phyloP scores from a whole-genome alignment of 805 yeast genomes.

The Candida orba region DNA sequence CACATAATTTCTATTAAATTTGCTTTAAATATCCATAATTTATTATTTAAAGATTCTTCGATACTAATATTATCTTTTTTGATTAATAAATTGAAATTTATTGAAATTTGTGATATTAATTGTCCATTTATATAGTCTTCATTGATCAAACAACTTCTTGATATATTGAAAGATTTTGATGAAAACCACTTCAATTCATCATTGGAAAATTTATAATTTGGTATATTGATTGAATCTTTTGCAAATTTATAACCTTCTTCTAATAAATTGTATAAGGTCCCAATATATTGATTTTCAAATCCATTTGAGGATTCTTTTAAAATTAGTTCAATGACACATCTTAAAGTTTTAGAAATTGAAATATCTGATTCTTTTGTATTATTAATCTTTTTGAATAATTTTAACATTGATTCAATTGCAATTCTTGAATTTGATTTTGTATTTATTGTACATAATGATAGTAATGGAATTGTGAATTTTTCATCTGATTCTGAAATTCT shows the following conservation, averaged over 20 bases:
- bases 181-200: conserved; percentile 37
- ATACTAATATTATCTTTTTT: conserved; percentile 24
- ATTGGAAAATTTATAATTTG: conserved; percentile 16
- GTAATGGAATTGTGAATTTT: conserved; percentile 27
- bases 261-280: conserved; percentile 9
- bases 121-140: conserved; percentile 11
- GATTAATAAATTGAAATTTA: conserved; percentile 15
- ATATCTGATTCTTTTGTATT: conserved; percentile 11
- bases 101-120: conserved; percentile 18
- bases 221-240: conserved; percentile 1
- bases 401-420: conserved; percentile 21
- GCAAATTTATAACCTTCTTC: conserved; percentile 13
- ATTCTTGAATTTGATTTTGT: conserved; percentile 21
- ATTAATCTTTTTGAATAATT: conserved; percentile 22
- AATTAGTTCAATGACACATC: conserved; percentile 27
- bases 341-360: conserved; percentile 23
- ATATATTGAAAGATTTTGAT: conserved; percentile 28
- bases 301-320: conserved; percentile 18
- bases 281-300: conserved; percentile 6
- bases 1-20: conserved; percentile 14
- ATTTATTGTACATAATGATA: conserved; percentile 27
- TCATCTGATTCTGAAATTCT: conserved; percentile 29
- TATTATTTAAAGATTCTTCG: conserved; percentile 13
- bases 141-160: conserved; percentile 20
- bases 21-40: conserved; percentile 15